Conservation (phyloP, 129 eudicot genomes). For the Logfia minima region DNA sequence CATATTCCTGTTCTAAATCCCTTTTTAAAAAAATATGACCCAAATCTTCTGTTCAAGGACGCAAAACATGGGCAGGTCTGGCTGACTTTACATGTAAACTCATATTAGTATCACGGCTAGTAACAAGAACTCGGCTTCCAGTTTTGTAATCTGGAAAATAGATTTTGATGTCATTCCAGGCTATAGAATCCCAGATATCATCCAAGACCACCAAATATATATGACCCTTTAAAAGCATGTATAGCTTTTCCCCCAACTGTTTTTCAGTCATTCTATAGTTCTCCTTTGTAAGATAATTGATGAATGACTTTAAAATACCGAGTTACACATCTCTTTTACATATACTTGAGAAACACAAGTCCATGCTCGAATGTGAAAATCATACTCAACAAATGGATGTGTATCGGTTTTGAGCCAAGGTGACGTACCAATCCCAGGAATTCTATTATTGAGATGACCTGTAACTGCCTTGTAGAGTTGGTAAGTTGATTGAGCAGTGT, state of each 20-base stretch:
- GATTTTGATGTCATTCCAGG: conserved; percentile 29
- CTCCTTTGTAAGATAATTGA: background rate
- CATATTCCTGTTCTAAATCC: background rate
- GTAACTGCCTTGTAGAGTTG: background rate
- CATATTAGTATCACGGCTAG: conserved; percentile 23
- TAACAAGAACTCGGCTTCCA: conserved; percentile 33
- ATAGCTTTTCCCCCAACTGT: conserved; percentile 22
- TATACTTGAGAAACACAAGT: conserved; percentile 26
- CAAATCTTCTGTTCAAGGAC: background rate
- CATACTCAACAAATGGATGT: conserved; percentile 14
- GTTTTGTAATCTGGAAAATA: conserved; percentile 31
- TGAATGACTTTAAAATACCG: conserved; percentile 9
- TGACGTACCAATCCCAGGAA: conserved; percentile 36
- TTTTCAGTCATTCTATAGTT: background rate
- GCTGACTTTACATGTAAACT: background rate
- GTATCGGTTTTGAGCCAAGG: conserved; percentile 22
- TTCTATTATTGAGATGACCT: conserved; percentile 25
- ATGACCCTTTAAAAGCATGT: conserved; percentile 9
- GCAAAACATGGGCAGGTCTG: background rate
- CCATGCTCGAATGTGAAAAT: conserved; percentile 34
- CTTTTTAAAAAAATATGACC: background rate
- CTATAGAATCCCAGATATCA: conserved; percentile 30
- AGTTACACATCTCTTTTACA: conserved; percentile 10
- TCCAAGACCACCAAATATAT: conserved; percentile 34
- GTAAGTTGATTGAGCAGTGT: conserved; percentile 24